Conservation (phyloP, 2,329 filamentous ascomycete species). For the Alternaria infectoria region DNA sequence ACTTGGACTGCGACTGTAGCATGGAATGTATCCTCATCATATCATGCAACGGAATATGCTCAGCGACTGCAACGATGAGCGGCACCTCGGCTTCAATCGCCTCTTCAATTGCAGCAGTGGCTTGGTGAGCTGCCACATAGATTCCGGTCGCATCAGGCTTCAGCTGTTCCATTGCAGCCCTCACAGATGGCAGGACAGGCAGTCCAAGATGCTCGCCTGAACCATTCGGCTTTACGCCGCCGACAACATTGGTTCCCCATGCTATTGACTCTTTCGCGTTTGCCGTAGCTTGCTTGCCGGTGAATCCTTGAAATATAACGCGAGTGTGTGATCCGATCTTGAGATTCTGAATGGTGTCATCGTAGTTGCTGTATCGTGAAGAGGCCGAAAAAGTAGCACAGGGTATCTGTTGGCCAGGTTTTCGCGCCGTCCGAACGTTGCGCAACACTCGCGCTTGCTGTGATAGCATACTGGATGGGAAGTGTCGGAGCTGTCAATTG, state of each 20-base stretch:
- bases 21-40: slow-evolving; percentile 76
- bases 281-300: slow-evolving; percentile 71
- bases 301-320: slow-evolving; percentile 76
- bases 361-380: slow-evolving; percentile 54
- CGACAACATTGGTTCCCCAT: slow-evolving; percentile 82
- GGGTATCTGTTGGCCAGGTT: slow-evolving; percentile 4
- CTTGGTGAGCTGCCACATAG: slow-evolving; percentile 78
- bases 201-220: slow-evolving; percentile 74
- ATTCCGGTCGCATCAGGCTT: slow-evolving; percentile 81
- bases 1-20: slow-evolving; percentile 72
- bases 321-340: slow-evolving; percentile 70
- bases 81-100: slow-evolving; percentile 81
- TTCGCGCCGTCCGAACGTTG: slow-evolving; percentile 4
- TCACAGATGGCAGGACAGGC: slow-evolving; percentile 73
- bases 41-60: slow-evolving; percentile 80
- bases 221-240: slow-evolving; percentile 75
- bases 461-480: slow-evolving; percentile 18
- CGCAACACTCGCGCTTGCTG: slow-evolving; percentile 18
- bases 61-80: slow-evolving; percentile 78
- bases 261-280: slow-evolving; percentile 78
- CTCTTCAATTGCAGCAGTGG: slow-evolving; percentile 75
- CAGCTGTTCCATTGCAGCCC: slow-evolving; percentile 70
- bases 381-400: slow-evolving; percentile 39
- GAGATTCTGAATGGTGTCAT: slow-evolving; percentile 69
- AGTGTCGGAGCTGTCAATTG: slow-evolving; percentile 1